These are phyloP conservation scores for Trypanosoma melophagium DNA, from an alignment of 208 protist species.

Conservation along the genomic window DNA sequence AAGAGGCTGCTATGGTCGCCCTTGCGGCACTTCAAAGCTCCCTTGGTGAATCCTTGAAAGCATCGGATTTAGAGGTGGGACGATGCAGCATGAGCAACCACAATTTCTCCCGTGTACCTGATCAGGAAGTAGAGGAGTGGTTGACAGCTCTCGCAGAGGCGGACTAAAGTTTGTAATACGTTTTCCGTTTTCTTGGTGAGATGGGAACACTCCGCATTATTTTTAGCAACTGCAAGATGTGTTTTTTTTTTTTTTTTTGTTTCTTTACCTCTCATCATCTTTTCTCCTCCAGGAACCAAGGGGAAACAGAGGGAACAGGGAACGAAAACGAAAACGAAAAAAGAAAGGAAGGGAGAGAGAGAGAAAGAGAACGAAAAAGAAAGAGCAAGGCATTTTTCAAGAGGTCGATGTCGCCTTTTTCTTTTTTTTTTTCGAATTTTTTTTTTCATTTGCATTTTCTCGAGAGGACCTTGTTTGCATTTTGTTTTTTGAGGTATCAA, in stretches of 20 bases:
- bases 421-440: background rate
- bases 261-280: background rate
- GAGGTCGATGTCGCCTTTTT: background rate
- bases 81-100: constrained; percentile 41
- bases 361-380: constrained; percentile 4
- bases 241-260: too few species aligned
- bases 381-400: background rate
- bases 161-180: constrained; percentile 45
- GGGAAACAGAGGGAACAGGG: background rate
- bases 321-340: constrained; percentile 9
- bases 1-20: constrained; percentile 82
- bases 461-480: background rate
- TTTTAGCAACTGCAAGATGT: too few species aligned
- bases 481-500: background rate
- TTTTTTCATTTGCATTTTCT: background rate
- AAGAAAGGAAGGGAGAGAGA: background rate
- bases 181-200: constrained; percentile 4
- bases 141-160: constrained; percentile 85
- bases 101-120: constrained; percentile 64
- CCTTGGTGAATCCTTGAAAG: constrained; percentile 69
- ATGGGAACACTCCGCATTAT: background rate
- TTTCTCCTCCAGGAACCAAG: background rate
- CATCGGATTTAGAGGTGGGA: constrained; percentile 83
- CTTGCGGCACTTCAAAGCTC: constrained; percentile 79
- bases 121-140: constrained; percentile 82